Percentiles rank a stretch among this genome's conserved stretches.
Conservation (phyloP, 1,284 basidiomycete species). For the Marasmius sp. region DNA sequence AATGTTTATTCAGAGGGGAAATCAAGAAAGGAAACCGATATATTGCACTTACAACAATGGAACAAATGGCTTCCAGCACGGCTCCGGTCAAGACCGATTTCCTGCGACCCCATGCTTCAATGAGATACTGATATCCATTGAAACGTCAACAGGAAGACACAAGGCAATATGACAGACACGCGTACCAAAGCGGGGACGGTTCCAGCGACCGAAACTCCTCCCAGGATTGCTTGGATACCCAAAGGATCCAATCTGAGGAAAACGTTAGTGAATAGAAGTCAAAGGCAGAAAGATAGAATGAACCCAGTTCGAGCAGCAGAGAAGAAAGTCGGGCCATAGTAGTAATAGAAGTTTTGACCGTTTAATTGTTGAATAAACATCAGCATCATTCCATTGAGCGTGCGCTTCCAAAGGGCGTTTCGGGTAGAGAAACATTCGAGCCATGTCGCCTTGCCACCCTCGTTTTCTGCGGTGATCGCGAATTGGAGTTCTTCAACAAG, state of each 20-base stretch:
- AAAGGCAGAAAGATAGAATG: constrained; percentile 15
- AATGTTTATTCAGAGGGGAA: not conserved
- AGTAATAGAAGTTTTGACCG: constrained; percentile 77
- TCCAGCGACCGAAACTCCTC: constrained; percentile 65
- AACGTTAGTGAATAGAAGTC: not conserved
- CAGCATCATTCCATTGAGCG: constrained; percentile 77
- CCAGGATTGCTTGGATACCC: constrained; percentile 72
- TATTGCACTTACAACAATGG: constrained; percentile 50
- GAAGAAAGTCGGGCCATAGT: constrained; percentile 85
- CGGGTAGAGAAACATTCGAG: constrained; percentile 72
- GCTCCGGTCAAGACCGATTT: constrained; percentile 70
- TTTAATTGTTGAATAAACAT: constrained; percentile 82
- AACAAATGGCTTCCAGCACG: constrained; percentile 58
- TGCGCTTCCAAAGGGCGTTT: constrained; percentile 72
- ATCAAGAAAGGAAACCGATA: constrained; percentile 3
- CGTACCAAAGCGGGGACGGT: constrained; percentile 59
- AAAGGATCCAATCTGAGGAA: constrained; percentile 58
- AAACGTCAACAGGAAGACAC: not conserved
- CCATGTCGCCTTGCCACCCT: constrained; percentile 80
- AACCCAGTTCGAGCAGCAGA: constrained; percentile 67
- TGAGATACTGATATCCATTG: constrained; percentile 40
- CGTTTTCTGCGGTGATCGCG: constrained; percentile 68
- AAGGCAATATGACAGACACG: constrained; percentile 10
- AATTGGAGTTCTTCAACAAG: constrained; percentile 70
- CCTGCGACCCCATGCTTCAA: constrained; percentile 66